phyloP scores from a whole-genome alignment of 2,329 filamentous ascomycete genomes.

The Verticillium nonalfalfae region DNA sequence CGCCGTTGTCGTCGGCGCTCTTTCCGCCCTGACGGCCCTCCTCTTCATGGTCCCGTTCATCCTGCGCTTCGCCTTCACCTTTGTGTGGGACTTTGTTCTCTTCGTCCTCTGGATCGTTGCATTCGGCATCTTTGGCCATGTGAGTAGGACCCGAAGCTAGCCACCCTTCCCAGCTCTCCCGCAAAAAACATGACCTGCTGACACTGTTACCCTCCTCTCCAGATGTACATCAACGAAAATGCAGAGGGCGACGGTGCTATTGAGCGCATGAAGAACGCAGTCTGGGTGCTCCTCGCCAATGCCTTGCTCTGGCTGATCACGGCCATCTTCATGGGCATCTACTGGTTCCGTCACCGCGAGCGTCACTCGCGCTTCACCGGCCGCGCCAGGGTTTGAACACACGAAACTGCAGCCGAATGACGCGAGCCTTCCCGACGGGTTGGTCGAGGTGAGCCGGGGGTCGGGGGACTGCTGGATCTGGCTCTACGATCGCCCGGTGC shows the following conservation, averaged over 20 bases:
- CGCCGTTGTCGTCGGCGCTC: conserved; percentile 61
- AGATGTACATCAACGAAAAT: conserved; percentile 65
- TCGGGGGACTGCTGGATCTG: background rate
- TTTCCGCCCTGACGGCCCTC: conserved; percentile 58
- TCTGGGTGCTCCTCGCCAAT: conserved; percentile 75
- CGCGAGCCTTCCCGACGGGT: background rate
- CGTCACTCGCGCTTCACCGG: conserved; percentile 51
- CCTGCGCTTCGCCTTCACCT: conserved; percentile 44
- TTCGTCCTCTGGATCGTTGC: conserved; percentile 75
- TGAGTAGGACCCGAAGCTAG: background rate
- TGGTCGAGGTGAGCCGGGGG: background rate
- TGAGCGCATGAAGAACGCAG: conserved; percentile 75
- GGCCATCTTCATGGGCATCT: conserved; percentile 44
- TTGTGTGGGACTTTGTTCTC: conserved; percentile 65
- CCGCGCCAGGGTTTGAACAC: conserved; percentile 42
- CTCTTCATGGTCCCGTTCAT: conserved; percentile 62
- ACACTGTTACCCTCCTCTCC: conserved; percentile 15
- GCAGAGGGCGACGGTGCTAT: conserved; percentile 58
- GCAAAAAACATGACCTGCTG: background rate
- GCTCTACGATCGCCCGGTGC: background rate
- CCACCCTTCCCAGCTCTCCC: too few species aligned
- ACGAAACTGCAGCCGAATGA: background rate
- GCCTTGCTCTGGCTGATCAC: conserved; percentile 71
- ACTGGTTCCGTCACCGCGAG: conserved; percentile 54
- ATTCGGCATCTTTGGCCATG: conserved; percentile 72